Conservation (phyloP, 1,284 basidiomycete genomes). For the Calocybe gambosa region DNA sequence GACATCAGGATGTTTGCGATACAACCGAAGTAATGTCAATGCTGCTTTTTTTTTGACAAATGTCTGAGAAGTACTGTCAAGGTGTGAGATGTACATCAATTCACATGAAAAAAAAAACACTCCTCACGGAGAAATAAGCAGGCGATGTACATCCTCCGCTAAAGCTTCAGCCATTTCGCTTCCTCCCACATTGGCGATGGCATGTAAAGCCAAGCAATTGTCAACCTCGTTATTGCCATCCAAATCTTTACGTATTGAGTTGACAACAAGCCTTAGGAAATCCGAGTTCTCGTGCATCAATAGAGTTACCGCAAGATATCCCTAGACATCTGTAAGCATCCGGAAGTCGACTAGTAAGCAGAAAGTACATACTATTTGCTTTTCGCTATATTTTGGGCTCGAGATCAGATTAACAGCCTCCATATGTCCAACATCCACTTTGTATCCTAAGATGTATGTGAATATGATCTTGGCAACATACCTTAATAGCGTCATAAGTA, state of each 20-base stretch:
- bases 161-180: slow-evolving; percentile 98
- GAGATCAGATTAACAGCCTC: slow-evolving; percentile 98
- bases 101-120: background rate
- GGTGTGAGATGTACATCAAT: background rate
- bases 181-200: slow-evolving; percentile 96
- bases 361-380: slow-evolving; percentile 81
- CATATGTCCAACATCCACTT: slow-evolving; percentile 99
- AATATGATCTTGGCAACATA: slow-evolving; percentile 97
- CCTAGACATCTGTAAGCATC: slow-evolving; percentile 40
- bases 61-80: slow-evolving; percentile 77
- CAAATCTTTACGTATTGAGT: slow-evolving; percentile 96
- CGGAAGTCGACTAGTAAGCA: background rate
- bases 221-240: slow-evolving; percentile 93
- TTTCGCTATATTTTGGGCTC: slow-evolving; percentile 94
- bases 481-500: slow-evolving; percentile 38
- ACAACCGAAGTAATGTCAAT: slow-evolving; percentile 85
- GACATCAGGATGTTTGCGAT: slow-evolving; percentile 94
- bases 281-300: slow-evolving; percentile 99
- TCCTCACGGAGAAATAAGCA: slow-evolving; percentile 92
- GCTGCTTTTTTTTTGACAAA: slow-evolving; percentile 99
- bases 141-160: slow-evolving; percentile 87
- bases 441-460: slow-evolving; percentile 98
- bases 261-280: slow-evolving; percentile 91
- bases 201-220: slow-evolving; percentile 96
- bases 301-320: slow-evolving; percentile 94